Base-by-base conservation (phyloP, 2,329 filamentous ascomycete species). In the Aphanoascus verrucosus region DNA sequence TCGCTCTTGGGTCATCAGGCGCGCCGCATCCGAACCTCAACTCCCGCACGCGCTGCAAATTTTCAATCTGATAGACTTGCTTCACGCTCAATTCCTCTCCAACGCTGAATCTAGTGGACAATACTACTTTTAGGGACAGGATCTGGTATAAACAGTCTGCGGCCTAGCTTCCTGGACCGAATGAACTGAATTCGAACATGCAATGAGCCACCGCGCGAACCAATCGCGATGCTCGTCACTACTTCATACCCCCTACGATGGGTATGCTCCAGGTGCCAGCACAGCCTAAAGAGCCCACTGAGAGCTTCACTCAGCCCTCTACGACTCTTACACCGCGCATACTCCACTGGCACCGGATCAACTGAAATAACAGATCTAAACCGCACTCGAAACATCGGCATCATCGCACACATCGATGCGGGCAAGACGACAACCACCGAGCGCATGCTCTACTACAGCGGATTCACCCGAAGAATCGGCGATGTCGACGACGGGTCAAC, bases 391-490 rank as follows among this genome's bases (percentile, higher is more conserved):
- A 98, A 98, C 66, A 96, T 98, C 66, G 93, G 93, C 57, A 97
- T 98, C 61, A 96, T 98, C 68, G 93, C 93, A 56, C 93, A 98
- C 69, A 95, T 98, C 59, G 93, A 97, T 82, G 93, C 93, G 54
- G 93, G 93, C 7, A 98, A 98, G 76, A 98, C 93, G 1, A 97
- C 93, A 0, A 98, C 93, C 0, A 97, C 93, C 2, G 93, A 98
- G 81, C 89, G 93, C 55, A 97, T 97, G 91, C 85, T 98, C 64
- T 97, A 89, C 66, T 95, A 96, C 65, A 94, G 88, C 67, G 91
- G 93, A 47, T 83, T 90, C 57, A 94, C 90, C 8, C 79, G 87
- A 59, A 79, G 90, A 68, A 82, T 96, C 64, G 93, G 93, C 72
- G 90, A 96, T 69, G 93, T 98, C 58, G 91, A 97, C 63, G 86